Evolutionary conservation across 345 rosid species (phyloP).

Genomic region (Luvunga scandens): DNA sequence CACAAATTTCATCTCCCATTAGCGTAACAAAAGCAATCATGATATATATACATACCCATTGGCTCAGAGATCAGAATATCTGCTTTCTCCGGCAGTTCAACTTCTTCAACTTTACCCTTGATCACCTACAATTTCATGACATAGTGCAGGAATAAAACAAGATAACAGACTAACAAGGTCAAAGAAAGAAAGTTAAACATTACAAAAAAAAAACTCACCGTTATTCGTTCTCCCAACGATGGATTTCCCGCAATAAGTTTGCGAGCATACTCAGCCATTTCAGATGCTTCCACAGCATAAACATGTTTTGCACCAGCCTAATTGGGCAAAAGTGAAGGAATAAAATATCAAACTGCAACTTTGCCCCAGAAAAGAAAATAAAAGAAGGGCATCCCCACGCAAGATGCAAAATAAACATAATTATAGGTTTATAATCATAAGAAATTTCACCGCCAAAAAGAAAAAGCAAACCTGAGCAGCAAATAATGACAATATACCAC

Average conservation of each 20-base stretch:
- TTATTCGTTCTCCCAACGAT: slow-evolving; percentile 67
- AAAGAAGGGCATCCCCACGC: not conserved
- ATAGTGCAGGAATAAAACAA: slow-evolving; percentile 9
- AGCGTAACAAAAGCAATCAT: slow-evolving; percentile 6
- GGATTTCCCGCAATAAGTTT: slow-evolving; percentile 95
- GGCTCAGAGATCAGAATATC: slow-evolving; percentile 97
- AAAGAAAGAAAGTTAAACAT: not conserved
- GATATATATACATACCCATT: slow-evolving; percentile 60
- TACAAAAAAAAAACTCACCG: slow-evolving; percentile 43
- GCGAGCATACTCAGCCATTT: slow-evolving; percentile 97
- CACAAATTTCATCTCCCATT: not conserved
- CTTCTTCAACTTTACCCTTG: slow-evolving; percentile 96
- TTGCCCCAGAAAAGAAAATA: not conserved
- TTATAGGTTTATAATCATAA: not conserved
- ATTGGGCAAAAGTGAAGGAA: slow-evolving; percentile 6
- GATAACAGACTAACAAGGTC: slow-evolving; percentile 7
- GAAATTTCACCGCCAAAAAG: not conserved
- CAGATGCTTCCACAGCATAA: slow-evolving; percentile 98
- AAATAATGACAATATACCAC: slow-evolving; percentile 95
- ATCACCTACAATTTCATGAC: slow-evolving; percentile 55
- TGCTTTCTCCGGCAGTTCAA: slow-evolving; percentile 94
- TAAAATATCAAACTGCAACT: slow-evolving; percentile 8
- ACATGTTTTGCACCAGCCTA: slow-evolving; percentile 99
- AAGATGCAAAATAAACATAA: not conserved
- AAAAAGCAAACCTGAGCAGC: slow-evolving; percentile 82